Conservation (phyloP, 2,329 filamentous ascomycete genomes). For the Penicillium nordicum region DNA sequence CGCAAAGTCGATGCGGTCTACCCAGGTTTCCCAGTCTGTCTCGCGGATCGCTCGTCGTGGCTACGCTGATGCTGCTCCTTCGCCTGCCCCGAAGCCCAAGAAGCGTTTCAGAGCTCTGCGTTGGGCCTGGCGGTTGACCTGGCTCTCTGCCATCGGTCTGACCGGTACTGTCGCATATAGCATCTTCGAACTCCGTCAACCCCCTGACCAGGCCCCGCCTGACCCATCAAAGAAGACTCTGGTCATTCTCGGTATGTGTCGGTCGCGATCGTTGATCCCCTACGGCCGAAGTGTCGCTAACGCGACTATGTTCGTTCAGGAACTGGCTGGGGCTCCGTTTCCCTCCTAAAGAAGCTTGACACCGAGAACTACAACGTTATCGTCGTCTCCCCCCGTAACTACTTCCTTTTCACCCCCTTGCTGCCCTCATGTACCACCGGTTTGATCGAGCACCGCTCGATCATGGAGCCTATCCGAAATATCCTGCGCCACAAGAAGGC, state of each 20-base stretch:
- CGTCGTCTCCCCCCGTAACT: constrained; percentile 96
- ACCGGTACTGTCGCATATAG: constrained; percentile 71
- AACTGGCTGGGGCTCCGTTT: constrained; percentile 94
- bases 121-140: constrained; percentile 80
- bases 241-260: constrained; percentile 76
- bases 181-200: constrained; percentile 79
- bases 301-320: constrained; percentile 52
- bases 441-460: constrained; percentile 96
- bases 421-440: constrained; percentile 97
- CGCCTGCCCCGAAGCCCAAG: constrained; percentile 42
- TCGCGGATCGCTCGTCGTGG: constrained; percentile 44
- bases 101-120: constrained; percentile 67
- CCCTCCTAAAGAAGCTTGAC: constrained; percentile 96
- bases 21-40: constrained; percentile 21
- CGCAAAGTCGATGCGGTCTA: constrained; percentile 27
- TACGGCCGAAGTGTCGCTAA: constrained; percentile 15
- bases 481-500: constrained; percentile 94
- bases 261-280: constrained; percentile 5
- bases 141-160: constrained; percentile 68
- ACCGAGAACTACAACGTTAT: constrained; percentile 99
- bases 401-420: constrained; percentile 98
- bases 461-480: constrained; percentile 98
- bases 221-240: constrained; percentile 95
- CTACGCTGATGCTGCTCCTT: constrained; percentile 51
- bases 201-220: constrained; percentile 70